Evolutionary conservation across 2,329 filamentous ascomycete species (phyloP).

Genomic region (Cadophora malorum): DNA sequence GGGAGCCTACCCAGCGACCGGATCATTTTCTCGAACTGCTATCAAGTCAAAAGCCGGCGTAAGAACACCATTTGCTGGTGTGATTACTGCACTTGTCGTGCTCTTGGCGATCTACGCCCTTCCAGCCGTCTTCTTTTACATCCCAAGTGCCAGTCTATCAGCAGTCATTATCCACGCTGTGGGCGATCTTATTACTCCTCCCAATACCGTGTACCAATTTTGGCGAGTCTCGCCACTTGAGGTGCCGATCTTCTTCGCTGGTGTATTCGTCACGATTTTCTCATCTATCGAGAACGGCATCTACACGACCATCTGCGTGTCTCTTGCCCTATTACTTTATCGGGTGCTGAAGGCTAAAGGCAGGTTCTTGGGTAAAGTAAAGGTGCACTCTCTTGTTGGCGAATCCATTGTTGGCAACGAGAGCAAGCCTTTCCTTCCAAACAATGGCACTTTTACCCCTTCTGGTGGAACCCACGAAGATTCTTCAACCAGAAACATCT

Average conservation of each 20-base stretch:
- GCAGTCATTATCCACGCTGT: slow-evolving; percentile 97
- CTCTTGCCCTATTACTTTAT: slow-evolving; percentile 79
- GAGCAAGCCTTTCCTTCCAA: slow-evolving; percentile 51
- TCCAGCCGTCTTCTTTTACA: slow-evolving; percentile 91
- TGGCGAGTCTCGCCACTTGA: slow-evolving; percentile 93
- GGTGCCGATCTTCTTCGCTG: slow-evolving; percentile 89
- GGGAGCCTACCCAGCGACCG: slow-evolving; percentile 89
- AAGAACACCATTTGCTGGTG: slow-evolving; percentile 85
- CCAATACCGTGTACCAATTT: slow-evolving; percentile 92
- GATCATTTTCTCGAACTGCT: slow-evolving; percentile 94
- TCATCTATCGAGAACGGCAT: slow-evolving; percentile 89
- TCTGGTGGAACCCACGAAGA: slow-evolving; percentile 46
- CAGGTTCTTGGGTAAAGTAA: slow-evolving; percentile 81
- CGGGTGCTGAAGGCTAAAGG: slow-evolving; percentile 84
- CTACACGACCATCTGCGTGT: slow-evolving; percentile 82
- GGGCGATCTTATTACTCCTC: slow-evolving; percentile 87
- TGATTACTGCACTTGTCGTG: slow-evolving; percentile 86
- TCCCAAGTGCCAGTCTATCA: slow-evolving; percentile 79
- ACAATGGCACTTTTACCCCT: slow-evolving; percentile 55
- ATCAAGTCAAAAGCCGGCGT: slow-evolving; percentile 98
- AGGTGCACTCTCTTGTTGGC: slow-evolving; percentile 82
- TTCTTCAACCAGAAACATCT: slow-evolving; percentile 73
- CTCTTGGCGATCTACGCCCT: slow-evolving; percentile 89
- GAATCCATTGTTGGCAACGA: slow-evolving; percentile 75
- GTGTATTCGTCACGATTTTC: slow-evolving; percentile 90